Evolutionary conservation across 2,329 filamentous ascomycete species (phyloP), one percentile per base, ranked within the genome.

Genomic region (Aspergillus ruber): DNA sequence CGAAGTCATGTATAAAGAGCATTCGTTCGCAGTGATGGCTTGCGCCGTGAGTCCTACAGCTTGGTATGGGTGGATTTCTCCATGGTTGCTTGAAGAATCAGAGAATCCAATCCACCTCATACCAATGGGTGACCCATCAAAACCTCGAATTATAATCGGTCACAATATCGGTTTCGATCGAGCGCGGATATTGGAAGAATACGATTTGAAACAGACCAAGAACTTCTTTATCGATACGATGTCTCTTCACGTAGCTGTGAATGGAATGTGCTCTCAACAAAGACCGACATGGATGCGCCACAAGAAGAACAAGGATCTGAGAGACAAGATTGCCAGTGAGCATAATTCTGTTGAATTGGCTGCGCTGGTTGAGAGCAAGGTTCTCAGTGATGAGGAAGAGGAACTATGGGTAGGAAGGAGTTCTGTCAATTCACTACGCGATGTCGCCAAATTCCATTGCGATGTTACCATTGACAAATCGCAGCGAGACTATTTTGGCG

Each of bases 21-120:
- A 85, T 55, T 84, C 86, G 0, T 98, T 89, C 67, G 90, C 94
- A 0, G 89, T 95, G 48, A 97, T 98, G 89, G 93, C 94, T 18
- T 97, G 91, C 64, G 93, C 94, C 12, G 87, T 84, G 15, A 90
- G 90, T 56, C 84, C 88, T 0, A 90, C 83, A 3, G 84, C 90
- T 25, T 98, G 94, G 94, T 98, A 98, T 71, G 88, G 85, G 0
- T 98, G 93, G 93, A 69, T 98, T 45, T 98, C 93, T 10, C 93
- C 93, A 0, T 98, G 91, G 91, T 73, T 98, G 32, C 71, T 98
- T 15, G 87, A 84, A 25, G 88, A 97, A 72, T 85, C 88, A 1
- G 74, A 86, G 32, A 82, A 82, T 27, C 79, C 88, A 60, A 80
- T 82, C 42, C 91, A 98, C 50, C 73, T 98, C 10, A 85, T 98